Conservation (phyloP, 2,329 filamentous ascomycete species). For the Aspergillus flavus region DNA sequence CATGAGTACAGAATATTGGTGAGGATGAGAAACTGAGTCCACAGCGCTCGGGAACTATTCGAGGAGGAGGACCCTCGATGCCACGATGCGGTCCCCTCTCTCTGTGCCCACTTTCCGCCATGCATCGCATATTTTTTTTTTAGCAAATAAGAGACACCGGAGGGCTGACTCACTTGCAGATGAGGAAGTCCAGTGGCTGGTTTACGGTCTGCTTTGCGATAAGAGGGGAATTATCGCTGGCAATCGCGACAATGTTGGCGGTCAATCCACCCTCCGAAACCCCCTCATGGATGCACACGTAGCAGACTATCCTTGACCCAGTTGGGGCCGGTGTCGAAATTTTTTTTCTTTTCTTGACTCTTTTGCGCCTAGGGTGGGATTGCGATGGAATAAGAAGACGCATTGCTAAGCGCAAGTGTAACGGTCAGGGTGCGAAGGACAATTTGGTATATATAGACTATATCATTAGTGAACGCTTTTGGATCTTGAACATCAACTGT, state of each 20-base stretch:
- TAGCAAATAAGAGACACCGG: not conserved
- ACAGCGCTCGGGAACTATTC: not conserved
- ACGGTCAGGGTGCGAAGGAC: not conserved
- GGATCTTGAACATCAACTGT: not conserved
- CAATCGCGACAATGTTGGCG: not conserved
- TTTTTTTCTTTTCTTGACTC: not conserved
- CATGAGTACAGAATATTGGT: not conserved
- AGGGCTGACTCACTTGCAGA: not conserved
- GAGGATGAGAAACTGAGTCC: not conserved
- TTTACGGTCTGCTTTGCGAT: not conserved
- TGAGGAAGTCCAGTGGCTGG: not conserved
- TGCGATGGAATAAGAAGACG: not conserved
- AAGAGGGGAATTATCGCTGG: constrained; percentile 1
- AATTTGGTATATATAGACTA: not conserved
- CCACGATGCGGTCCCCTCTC: not conserved
- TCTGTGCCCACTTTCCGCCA: not conserved
- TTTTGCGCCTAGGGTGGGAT: not conserved
- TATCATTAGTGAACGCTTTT: not conserved
- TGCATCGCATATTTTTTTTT: not conserved
- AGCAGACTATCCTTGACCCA: constrained; percentile 2
- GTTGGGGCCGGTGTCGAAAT: not conserved
- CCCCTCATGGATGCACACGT: constrained; percentile 3
- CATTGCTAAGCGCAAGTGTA: constrained; percentile 1
- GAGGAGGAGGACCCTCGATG: not conserved
- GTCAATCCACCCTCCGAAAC: not conserved